Conservation (phyloP, 2,329 filamentous ascomycete genomes). For the Aspergillus intermedius region DNA sequence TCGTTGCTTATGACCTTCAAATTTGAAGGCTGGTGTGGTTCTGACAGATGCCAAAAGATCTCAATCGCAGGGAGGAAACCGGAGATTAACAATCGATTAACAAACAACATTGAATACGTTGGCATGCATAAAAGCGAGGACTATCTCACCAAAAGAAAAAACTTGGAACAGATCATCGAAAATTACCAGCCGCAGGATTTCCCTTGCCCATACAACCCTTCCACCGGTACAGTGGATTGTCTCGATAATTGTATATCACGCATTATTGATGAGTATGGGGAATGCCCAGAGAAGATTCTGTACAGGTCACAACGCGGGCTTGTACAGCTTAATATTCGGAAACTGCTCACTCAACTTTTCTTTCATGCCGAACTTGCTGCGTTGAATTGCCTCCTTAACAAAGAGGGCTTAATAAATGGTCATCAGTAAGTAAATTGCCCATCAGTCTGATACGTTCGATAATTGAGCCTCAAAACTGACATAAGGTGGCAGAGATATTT, state of each 20-base stretch:
- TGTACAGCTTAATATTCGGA: neutral
- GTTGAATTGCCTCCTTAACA: neutral
- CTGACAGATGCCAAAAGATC: neutral
- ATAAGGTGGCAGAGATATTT: neutral
- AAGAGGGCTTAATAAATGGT: neutral
- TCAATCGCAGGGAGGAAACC: neutral
- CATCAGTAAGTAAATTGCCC: neutral
- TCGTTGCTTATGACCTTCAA: neutral
- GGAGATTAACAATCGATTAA: neutral
- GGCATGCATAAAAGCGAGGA: too few species aligned
- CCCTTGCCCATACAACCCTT: neutral
- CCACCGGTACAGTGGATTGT: neutral
- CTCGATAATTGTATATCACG: neutral
- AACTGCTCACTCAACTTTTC: neutral
- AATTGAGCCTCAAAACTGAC: neutral
- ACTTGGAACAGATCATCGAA: neutral
- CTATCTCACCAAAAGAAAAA: too few species aligned
- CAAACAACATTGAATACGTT: neutral
- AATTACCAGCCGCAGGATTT: neutral
- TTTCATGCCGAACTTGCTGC: neutral
- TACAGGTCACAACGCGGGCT: neutral
- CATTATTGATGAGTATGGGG: too few species aligned
- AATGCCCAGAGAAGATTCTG: too few species aligned
- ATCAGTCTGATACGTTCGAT: neutral
- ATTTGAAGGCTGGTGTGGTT: neutral